Conservation (phyloP, 2,329 filamentous ascomycete species). For the Colletotrichum noveboracense region DNA sequence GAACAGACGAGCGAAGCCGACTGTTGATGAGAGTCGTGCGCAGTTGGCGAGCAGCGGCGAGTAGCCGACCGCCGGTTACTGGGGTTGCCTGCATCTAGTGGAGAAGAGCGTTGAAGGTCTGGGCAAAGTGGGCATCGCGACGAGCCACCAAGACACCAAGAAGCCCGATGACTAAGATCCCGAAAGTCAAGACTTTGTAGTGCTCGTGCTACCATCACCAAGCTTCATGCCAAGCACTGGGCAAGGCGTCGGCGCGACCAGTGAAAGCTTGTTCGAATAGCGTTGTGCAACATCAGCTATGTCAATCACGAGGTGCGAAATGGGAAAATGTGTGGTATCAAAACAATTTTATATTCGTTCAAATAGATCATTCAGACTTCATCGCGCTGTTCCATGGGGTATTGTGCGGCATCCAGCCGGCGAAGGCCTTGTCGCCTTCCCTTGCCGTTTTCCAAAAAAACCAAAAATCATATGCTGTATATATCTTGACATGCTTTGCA, state of each 20-base stretch:
- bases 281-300: neutral
- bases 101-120: neutral
- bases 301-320: neutral
- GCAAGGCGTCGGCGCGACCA: neutral
- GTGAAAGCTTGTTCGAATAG: slow-evolving; percentile 5
- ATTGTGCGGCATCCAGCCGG: neutral
- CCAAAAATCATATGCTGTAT: neutral
- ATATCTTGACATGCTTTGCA: neutral
- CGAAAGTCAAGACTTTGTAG: neutral
- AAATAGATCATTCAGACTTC: neutral
- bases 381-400: neutral
- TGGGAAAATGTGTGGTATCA: neutral
- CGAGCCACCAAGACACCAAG: neutral
- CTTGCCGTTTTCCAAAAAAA: neutral
- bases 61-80: slow-evolving; percentile 5
- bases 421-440: neutral
- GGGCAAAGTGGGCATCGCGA: neutral
- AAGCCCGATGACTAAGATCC: neutral
- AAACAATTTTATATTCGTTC: neutral
- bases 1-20: neutral
- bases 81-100: neutral
- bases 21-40: neutral
- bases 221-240: slow-evolving; percentile 16
- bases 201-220: neutral
- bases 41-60: neutral